Evolutionary conservation across 345 rosid species (phyloP).

Genomic region (Citrus mangshanensis): DNA sequence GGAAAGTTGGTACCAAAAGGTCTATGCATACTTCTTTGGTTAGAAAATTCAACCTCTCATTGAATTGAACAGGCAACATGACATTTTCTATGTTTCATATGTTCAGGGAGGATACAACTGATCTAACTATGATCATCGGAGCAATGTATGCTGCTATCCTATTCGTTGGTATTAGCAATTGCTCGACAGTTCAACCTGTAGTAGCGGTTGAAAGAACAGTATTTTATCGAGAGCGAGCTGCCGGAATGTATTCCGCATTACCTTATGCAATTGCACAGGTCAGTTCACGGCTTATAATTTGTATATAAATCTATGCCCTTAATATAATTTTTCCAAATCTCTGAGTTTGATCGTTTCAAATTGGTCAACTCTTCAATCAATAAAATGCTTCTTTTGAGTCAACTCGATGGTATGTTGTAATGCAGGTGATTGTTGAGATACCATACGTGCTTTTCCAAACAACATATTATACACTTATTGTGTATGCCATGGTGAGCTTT

Average conservation of each 20-base stretch:
- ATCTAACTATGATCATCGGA: constrained; percentile 62
- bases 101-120: constrained; percentile 37
- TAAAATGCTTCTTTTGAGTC: too few relatives aligned
- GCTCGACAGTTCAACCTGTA: constrained; percentile 63
- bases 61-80: too few relatives aligned
- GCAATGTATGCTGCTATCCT: constrained; percentile 65
- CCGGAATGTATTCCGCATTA: constrained; percentile 67
- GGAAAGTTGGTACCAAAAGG: constrained; percentile 61
- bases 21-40: constrained; percentile 10
- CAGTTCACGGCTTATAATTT: neutral
- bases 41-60: neutral
- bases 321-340: too few relatives aligned
- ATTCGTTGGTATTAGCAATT: constrained; percentile 65
- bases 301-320: too few relatives aligned
- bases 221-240: constrained; percentile 70
- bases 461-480: constrained; percentile 52
- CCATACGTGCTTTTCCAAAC: constrained; percentile 74
- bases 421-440: constrained; percentile 67
- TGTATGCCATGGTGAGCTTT: constrained; percentile 76
- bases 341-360: too few relatives aligned
- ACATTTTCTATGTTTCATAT: neutral
- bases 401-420: neutral
- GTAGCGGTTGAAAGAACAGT: constrained; percentile 68
- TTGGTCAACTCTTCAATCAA: too few relatives aligned
- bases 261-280: constrained; percentile 73